These are phyloP conservation scores for Yarrowia galli DNA, from an alignment of 1,139 yeast genomes.

Conservation along the genomic window DNA sequence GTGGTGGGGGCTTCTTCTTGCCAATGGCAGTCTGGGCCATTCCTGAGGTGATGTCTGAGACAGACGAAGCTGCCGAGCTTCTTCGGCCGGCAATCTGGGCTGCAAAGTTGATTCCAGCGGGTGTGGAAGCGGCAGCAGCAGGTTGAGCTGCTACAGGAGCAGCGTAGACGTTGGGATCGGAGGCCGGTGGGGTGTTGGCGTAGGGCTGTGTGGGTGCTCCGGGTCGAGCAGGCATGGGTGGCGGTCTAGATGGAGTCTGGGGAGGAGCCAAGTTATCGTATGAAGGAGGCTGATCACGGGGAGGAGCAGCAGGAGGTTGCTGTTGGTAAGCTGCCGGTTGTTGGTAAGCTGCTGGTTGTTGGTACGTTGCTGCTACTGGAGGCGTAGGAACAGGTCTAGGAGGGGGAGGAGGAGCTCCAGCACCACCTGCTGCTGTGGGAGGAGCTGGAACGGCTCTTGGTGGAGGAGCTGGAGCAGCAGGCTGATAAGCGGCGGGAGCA, in stretches of 20 bases:
- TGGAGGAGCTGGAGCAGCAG: constrained; percentile 7
- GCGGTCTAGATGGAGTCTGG: constrained; percentile 20
- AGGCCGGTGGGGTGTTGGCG: not conserved
- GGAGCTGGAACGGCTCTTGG: constrained; percentile 34
- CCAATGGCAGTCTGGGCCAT: constrained; percentile 30
- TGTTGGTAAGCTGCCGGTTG: constrained; percentile 31
- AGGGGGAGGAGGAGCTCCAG: constrained; percentile 40
- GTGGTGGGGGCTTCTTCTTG: constrained; percentile 49
- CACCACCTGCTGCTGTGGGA: constrained; percentile 25
- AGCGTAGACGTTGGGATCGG: constrained; percentile 3
- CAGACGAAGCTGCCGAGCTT: constrained; percentile 43
- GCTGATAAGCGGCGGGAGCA: constrained; percentile 38
- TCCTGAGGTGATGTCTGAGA: constrained; percentile 37
- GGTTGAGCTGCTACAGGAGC: constrained; percentile 11
- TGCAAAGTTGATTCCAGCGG: constrained; percentile 40
- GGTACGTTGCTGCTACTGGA: not conserved
- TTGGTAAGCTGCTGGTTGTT: constrained; percentile 17
- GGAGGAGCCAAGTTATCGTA: constrained; percentile 21
- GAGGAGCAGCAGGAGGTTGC: constrained; percentile 21
- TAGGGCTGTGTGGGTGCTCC: constrained; percentile 17
- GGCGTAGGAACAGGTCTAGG: constrained; percentile 30
- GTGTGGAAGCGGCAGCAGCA: constrained; percentile 38
- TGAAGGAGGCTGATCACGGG: constrained; percentile 32
- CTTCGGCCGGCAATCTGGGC: constrained; percentile 16
- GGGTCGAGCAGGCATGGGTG: constrained; percentile 17